Conservation (phyloP, 176 grass and related monocot species). For the Urochloa ruziziensis region DNA sequence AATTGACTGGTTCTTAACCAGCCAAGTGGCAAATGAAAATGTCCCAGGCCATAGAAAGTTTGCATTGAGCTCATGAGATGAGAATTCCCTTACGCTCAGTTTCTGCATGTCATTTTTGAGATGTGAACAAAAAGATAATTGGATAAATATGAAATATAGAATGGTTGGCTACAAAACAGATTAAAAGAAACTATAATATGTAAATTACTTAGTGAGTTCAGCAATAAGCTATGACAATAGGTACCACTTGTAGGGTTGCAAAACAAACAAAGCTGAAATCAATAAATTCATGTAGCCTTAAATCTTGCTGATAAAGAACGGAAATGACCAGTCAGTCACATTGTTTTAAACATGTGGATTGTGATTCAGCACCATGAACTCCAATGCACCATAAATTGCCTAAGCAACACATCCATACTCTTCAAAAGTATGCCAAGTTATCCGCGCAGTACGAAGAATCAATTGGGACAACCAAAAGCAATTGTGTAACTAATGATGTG, state of each 20-base stretch:
- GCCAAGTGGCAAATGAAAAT: constrained; percentile 79
- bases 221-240: neutral
- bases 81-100: constrained; percentile 74
- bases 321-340: neutral
- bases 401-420: neutral
- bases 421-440: neutral
- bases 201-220: neutral
- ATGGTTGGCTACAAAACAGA: neutral
- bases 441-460: neutral
- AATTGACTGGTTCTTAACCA: constrained; percentile 60
- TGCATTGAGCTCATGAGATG: constrained; percentile 83
- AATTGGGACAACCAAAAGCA: neutral
- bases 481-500: neutral
- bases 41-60: constrained; percentile 90
- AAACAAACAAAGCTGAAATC: neutral
- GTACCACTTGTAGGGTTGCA: neutral
- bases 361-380: neutral
- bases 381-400: neutral
- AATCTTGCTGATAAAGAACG: neutral
- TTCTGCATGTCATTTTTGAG: constrained; percentile 49
- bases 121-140: neutral
- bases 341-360: neutral
- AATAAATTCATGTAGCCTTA: neutral
- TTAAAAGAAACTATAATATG: neutral
- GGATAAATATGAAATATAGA: neutral